Conservation (phyloP, 2,329 filamentous ascomycete genomes). For the Diplodia mutila region DNA sequence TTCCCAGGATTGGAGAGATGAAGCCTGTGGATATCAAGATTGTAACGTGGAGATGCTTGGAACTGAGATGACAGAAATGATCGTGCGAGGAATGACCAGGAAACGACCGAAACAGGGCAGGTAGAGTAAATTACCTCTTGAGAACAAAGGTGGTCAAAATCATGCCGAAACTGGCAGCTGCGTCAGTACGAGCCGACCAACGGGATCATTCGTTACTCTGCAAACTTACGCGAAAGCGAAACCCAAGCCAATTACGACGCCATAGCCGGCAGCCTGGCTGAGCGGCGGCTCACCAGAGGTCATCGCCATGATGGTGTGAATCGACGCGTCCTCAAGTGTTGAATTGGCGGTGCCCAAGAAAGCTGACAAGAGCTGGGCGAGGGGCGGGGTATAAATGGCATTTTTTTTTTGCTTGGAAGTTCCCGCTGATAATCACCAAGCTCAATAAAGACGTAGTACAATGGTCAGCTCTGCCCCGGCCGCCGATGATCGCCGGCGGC, state of each 20-base stretch:
- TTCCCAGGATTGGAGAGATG: neutral
- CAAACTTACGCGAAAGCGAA: conserved; percentile 66
- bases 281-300: conserved; percentile 36
- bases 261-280: conserved; percentile 72
- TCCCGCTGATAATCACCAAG: conserved; percentile 4
- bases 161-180: conserved; percentile 61
- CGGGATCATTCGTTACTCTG: neutral
- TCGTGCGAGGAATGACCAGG: no score
- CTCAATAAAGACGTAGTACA: neutral
- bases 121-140: conserved; percentile 50
- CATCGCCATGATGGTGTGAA: neutral
- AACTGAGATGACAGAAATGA: no score
- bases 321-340: neutral
- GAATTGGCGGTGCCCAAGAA: neutral
- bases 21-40: neutral
- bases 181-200: conserved; percentile 27
- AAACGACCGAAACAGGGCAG: no score
- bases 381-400: conserved; percentile 5
- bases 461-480: neutral
- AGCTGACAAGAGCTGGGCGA: neutral
- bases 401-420: neutral
- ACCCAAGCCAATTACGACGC: conserved; percentile 74
- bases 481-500: conserved; percentile 7
- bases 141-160: conserved; percentile 73
- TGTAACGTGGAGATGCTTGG: no score